Conservation (phyloP, 2,329 filamentous ascomycete genomes). For the Apiospora marii region DNA sequence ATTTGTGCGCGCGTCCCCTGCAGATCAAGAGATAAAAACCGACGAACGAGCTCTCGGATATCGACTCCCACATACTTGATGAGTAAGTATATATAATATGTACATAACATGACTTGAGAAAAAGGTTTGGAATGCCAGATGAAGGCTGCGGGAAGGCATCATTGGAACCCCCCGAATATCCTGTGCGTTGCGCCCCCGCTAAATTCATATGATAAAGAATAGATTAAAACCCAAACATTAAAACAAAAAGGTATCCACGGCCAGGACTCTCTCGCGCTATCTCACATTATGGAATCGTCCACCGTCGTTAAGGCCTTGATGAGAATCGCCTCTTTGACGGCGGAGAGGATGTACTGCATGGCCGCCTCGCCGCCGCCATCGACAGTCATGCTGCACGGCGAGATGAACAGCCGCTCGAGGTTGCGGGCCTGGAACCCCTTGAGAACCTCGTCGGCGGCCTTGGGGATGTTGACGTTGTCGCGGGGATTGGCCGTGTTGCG, state of each 20-base stretch:
- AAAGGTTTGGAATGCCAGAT: neutral
- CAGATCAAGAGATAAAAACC: neutral
- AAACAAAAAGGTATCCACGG: neutral
- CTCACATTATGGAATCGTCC: neutral
- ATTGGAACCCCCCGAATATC: neutral
- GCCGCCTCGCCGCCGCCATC: conserved; percentile 4
- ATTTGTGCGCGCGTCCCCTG: neutral
- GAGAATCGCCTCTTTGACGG: conserved; percentile 2
- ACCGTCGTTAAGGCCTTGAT: conserved; percentile 5
- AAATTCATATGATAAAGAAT: neutral
- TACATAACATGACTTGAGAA: neutral
- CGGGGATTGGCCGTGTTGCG: neutral
- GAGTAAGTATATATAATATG: neutral
- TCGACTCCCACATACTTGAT: neutral
- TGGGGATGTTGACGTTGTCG: conserved; percentile 22
- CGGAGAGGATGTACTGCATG: conserved; percentile 6
- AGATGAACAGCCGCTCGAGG: conserved; percentile 11
- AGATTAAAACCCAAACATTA: conserved; percentile 1
- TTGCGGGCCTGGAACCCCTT: conserved; percentile 13
- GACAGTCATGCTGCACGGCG: conserved; percentile 13
- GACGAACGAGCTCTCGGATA: neutral
- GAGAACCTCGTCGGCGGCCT: conserved; percentile 20
- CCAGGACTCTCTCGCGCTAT: neutral
- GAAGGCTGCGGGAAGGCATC: neutral
- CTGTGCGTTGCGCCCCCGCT: conserved; percentile 5